Conservation (phyloP, 1,284 basidiomycete genomes). For the Cutaneotrichosporon sp. region DNA sequence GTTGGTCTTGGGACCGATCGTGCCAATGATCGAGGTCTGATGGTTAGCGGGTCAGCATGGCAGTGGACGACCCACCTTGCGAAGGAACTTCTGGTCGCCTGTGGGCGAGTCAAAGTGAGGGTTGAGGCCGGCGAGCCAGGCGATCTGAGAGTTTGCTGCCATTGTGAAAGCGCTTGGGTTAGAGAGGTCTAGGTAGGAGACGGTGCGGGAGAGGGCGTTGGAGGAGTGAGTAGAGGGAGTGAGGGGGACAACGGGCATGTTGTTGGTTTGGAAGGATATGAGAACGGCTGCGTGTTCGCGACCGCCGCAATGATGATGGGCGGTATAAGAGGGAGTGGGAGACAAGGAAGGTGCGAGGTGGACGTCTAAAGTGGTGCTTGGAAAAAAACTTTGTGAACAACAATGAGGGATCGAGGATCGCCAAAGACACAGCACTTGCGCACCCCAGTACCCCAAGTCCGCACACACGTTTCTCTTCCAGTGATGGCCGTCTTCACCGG, state of each 20-base stretch:
- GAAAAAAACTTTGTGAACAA: too few species aligned
- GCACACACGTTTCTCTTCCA: too few species aligned
- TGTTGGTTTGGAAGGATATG: not conserved
- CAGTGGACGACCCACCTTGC: slow-evolving; percentile 77
- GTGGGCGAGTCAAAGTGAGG: slow-evolving; percentile 61
- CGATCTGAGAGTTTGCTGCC: slow-evolving; percentile 56
- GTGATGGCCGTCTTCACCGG: too few species aligned
- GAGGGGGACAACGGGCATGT: not conserved
- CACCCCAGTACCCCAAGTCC: too few species aligned
- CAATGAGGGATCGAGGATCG: too few species aligned
- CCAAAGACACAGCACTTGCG: too few species aligned
- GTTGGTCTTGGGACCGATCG: slow-evolving; percentile 94
- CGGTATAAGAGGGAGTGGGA: not conserved
- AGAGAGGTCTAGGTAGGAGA: slow-evolving; percentile 14
- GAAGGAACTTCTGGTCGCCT: slow-evolving; percentile 72
- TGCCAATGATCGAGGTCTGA: slow-evolving; percentile 92
- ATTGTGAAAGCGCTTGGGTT: slow-evolving; percentile 9
- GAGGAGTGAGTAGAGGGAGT: slow-evolving; percentile 1
- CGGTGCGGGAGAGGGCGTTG: slow-evolving; percentile 1
- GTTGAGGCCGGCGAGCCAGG: slow-evolving; percentile 80
- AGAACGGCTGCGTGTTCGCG: slow-evolving; percentile 1
- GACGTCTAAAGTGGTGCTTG: not conserved
- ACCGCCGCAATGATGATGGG: not conserved
- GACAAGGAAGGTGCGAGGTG: not conserved
- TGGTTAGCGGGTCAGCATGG: not conserved